Percentiles rank a stretch among this genome's conserved stretches.
These are phyloP conservation scores for Durotheca rogersii DNA, from an alignment of 495 filamentous ascomycete genomes.

Conservation along the genomic window DNA sequence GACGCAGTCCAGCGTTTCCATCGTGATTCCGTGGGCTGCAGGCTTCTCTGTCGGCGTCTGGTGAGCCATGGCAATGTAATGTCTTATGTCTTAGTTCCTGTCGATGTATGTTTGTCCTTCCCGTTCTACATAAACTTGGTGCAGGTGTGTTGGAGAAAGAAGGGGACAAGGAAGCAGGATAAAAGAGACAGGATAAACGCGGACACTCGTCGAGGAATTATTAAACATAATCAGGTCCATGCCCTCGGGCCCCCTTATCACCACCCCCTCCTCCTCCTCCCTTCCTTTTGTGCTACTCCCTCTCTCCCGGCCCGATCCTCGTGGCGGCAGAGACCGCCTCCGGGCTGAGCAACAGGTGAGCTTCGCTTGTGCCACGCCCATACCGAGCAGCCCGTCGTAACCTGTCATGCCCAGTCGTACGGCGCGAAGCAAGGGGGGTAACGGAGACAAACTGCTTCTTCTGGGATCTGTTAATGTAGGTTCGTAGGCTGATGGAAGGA, in stretches of 20 bases:
- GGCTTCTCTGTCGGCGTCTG: conserved; percentile 13
- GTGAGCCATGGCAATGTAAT: conserved; percentile 23
- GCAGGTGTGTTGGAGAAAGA: conserved; percentile 17
- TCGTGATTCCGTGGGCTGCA: conserved; percentile 23
- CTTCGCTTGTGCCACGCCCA: conserved; percentile 18
- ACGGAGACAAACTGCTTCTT: background rate
- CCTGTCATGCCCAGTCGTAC: conserved; percentile 25
- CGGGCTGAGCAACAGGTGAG: conserved; percentile 13
- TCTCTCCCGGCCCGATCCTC: background rate
- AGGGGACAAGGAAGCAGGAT: conserved; percentile 19
- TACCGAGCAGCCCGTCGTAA: conserved; percentile 27
- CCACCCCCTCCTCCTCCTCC: background rate
- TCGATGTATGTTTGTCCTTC: conserved; percentile 16
- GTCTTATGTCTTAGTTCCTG: conserved; percentile 8
- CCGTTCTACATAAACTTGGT: conserved; percentile 11
- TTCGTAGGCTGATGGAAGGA: background rate
- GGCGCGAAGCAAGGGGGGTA: conserved; percentile 21
- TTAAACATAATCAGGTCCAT: conserved; percentile 1
- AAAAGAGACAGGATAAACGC: conserved; percentile 28
- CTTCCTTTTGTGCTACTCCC: conserved; percentile 1
- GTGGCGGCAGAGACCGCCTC: conserved; percentile 6
- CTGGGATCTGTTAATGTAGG: background rate
- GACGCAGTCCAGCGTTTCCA: conserved; percentile 48
- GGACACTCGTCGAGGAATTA: conserved; percentile 9
- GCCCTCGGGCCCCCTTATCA: too few relatives aligned